Evolutionary conservation across 2,329 filamentous ascomycete species (phyloP).

Genomic region (Penicillium sp.): DNA sequence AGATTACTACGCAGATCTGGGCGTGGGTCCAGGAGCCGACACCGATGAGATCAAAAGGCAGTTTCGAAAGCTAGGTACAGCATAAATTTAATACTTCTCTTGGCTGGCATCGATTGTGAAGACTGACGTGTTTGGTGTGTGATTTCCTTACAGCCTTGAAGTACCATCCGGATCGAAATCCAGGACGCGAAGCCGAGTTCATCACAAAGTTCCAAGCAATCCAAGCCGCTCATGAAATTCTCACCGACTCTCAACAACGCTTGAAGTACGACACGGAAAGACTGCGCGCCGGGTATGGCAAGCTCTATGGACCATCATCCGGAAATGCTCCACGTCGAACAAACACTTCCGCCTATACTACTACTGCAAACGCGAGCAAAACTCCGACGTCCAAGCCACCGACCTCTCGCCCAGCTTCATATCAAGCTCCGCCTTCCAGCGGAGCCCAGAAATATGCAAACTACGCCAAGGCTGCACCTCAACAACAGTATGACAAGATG

Average conservation of each 20-base stretch:
- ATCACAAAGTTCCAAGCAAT: conserved; percentile 82
- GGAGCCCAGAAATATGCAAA: conserved; percentile 39
- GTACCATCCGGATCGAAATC: conserved; percentile 87
- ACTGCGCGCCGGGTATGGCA: conserved; percentile 46
- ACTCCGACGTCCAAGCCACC: conserved; percentile 21
- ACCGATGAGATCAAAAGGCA: conserved; percentile 77
- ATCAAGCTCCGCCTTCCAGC: conserved; percentile 27
- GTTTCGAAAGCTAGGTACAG: conserved; percentile 72
- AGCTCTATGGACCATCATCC: conserved; percentile 25
- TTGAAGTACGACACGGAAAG: conserved; percentile 61
- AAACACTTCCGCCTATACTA: conserved; percentile 21
- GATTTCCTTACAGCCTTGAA: conserved; percentile 59
- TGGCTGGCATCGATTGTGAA: not conserved
- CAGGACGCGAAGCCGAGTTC: conserved; percentile 73
- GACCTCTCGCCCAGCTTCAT: conserved; percentile 20
- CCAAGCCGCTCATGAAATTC: conserved; percentile 77
- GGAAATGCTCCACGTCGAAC: conserved; percentile 26
- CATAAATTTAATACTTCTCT: not conserved
- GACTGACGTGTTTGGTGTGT: not conserved
- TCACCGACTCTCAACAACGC: conserved; percentile 57
- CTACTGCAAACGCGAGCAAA: conserved; percentile 20
- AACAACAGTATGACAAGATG: conserved; percentile 34
- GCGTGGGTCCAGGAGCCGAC: conserved; percentile 64
- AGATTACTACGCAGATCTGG: conserved; percentile 84
- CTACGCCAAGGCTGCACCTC: conserved; percentile 37